A percentile compares a stretch with the other conserved stretches of the same genome.
Evolutionary conservation across 495 filamentous ascomycete genomes (phyloP).

Genomic region (Sordaria brevicollis): DNA sequence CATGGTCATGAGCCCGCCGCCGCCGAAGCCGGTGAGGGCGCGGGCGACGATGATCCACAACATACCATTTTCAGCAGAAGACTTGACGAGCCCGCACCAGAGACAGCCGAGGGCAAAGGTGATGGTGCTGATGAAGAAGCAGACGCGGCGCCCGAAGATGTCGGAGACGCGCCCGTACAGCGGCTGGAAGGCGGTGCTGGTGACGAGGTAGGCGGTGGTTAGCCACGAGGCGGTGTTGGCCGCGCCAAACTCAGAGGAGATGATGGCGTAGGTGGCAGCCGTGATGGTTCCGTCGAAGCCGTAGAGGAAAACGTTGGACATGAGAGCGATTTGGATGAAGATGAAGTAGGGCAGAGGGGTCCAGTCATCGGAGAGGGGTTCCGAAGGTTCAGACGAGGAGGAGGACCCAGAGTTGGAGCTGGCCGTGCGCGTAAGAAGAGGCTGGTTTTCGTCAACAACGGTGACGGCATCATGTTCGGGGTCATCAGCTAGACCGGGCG

Average conservation of each 20-base stretch:
- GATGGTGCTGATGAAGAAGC: slow-evolving; percentile 37
- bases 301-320: slow-evolving; percentile 55
- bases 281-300: slow-evolving; percentile 60
- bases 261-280: slow-evolving; percentile 54
- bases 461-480: background rate
- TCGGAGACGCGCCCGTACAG: slow-evolving; percentile 38
- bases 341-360: slow-evolving; percentile 25
- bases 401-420: slow-evolving; percentile 4
- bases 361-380: slow-evolving; percentile 31
- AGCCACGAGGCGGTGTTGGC: slow-evolving; percentile 52
- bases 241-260: slow-evolving; percentile 45
- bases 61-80: slow-evolving; percentile 12
- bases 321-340: slow-evolving; percentile 46
- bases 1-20: slow-evolving; percentile 53
- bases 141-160: slow-evolving; percentile 42
- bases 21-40: slow-evolving; percentile 45
- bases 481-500: background rate
- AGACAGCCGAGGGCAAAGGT: slow-evolving; percentile 38
- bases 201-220: slow-evolving; percentile 65
- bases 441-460: background rate
- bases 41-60: slow-evolving; percentile 35
- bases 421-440: background rate
- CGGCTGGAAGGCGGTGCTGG: slow-evolving; percentile 55
- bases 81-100: slow-evolving; percentile 32
- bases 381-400: slow-evolving; percentile 17